Evolutionary conservation across 2,329 filamentous ascomycete genomes (phyloP).

Genomic region (Dactylellina parvicollis): DNA sequence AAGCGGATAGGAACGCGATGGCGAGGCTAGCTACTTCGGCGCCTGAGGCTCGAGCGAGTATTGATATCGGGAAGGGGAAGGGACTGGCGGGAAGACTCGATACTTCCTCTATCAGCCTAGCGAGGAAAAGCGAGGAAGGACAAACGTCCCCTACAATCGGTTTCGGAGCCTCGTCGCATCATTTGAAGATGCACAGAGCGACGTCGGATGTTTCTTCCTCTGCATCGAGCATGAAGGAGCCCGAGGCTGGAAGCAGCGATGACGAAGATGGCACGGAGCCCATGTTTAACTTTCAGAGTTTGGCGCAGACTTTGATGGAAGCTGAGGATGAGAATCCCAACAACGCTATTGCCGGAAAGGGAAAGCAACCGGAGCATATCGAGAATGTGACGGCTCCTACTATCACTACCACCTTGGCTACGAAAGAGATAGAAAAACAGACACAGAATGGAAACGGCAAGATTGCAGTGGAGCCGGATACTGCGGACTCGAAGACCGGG

Average conservation of each 20-base stretch:
- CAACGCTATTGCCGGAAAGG: slow-evolving; percentile 42
- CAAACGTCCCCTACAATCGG: slow-evolving; percentile 39
- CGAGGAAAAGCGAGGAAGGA: slow-evolving; percentile 38
- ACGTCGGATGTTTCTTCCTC: slow-evolving; percentile 51
- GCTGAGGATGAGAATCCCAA: slow-evolving; percentile 65
- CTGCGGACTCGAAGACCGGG: slow-evolving; percentile 33
- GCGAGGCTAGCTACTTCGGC: slow-evolving; percentile 51
- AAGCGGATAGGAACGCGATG: slow-evolving; percentile 55
- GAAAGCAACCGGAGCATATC: slow-evolving; percentile 61
- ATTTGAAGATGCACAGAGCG: slow-evolving; percentile 48
- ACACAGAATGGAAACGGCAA: slow-evolving; percentile 1
- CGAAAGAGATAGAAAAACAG: slow-evolving; percentile 13
- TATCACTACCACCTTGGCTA: not conserved
- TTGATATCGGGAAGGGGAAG: slow-evolving; percentile 45
- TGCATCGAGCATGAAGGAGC: slow-evolving; percentile 51
- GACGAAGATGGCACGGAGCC: slow-evolving; percentile 68
- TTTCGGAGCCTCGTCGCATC: slow-evolving; percentile 24
- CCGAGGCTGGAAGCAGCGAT: slow-evolving; percentile 49
- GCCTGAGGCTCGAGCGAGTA: slow-evolving; percentile 31
- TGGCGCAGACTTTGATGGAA: slow-evolving; percentile 83
- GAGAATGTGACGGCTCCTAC: slow-evolving; percentile 9
- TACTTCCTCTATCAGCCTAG: slow-evolving; percentile 8
- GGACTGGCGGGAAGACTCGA: slow-evolving; percentile 28
- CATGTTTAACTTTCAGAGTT: slow-evolving; percentile 89
- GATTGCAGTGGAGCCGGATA: slow-evolving; percentile 28